Conservation (phyloP, 2,329 filamentous ascomycete genomes). For the Emmonsia crescens region DNA sequence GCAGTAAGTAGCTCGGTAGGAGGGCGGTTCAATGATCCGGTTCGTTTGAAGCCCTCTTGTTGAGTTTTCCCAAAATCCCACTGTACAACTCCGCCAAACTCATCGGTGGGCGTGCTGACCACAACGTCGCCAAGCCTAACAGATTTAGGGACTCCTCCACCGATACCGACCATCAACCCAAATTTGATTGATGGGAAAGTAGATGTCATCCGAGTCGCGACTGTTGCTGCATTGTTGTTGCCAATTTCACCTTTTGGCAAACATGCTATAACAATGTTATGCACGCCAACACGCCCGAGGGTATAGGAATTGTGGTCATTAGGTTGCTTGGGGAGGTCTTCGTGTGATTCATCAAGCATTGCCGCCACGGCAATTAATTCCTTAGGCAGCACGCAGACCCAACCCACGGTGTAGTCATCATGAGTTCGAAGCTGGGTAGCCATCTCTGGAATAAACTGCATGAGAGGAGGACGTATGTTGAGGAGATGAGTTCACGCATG, state of each 20-base stretch:
- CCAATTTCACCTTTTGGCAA: constrained; percentile 25
- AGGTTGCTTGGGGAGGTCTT: not conserved
- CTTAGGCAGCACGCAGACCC: constrained; percentile 8
- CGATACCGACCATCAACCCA: constrained; percentile 37
- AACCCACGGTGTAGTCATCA: constrained; percentile 5
- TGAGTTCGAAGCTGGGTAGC: not conserved
- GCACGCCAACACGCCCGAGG: constrained; percentile 10
- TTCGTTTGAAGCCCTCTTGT: not conserved
- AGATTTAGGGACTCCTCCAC: constrained; percentile 19
- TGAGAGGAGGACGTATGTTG: not conserved
- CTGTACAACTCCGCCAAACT: constrained; percentile 14
- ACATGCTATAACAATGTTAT: constrained; percentile 27
- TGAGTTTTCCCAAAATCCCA: constrained; percentile 19
- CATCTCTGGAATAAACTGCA: not conserved
- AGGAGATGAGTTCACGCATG: not conserved
- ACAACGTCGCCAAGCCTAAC: constrained; percentile 10
- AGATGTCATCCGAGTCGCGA: constrained; percentile 10
- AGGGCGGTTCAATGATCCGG: not conserved
- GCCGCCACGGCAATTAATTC: constrained; percentile 7
- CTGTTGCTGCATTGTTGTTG: constrained; percentile 13
- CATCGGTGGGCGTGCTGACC: constrained; percentile 7
- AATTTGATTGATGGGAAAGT: constrained; percentile 14
- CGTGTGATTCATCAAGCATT: constrained; percentile 10
- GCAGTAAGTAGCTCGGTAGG: not conserved
- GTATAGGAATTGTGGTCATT: constrained; percentile 6